A percentile compares a stretch with the other conserved stretches of the same genome.
Evolutionary conservation across 1,139 yeast species (phyloP).

Genomic region (Yamadazyma sp.): DNA sequence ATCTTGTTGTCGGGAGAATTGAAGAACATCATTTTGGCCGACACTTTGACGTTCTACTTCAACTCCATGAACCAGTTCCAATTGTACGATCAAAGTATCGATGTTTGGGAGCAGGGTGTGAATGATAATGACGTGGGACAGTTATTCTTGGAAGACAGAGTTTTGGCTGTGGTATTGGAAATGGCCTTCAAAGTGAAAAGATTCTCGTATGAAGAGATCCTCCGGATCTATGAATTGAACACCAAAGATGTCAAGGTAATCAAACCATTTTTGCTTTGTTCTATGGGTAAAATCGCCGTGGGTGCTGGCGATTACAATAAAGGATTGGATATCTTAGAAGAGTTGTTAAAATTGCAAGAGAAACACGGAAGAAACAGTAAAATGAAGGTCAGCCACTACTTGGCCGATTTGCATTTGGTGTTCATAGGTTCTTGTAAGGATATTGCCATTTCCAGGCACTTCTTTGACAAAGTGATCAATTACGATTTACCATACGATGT

Average conservation of each 20-base stretch:
- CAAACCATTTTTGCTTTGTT: slow-evolving; percentile 29
- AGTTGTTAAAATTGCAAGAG: slow-evolving; percentile 16
- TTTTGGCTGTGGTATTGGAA: slow-evolving; percentile 72
- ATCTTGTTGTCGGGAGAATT: slow-evolving; percentile 34
- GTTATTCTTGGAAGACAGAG: slow-evolving; percentile 49
- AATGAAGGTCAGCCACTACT: slow-evolving; percentile 9
- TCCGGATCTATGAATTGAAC: slow-evolving; percentile 38
- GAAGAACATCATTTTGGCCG: slow-evolving; percentile 22
- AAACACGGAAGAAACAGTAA: slow-evolving; percentile 19
- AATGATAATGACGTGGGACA: slow-evolving; percentile 29
- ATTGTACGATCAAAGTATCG: slow-evolving; percentile 34
- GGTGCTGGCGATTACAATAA: slow-evolving; percentile 39
- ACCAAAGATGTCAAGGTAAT: slow-evolving; percentile 21
- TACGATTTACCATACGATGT: slow-evolving; percentile 71
- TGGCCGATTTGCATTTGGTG: slow-evolving; percentile 66
- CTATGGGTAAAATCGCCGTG: slow-evolving; percentile 45
- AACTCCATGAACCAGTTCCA: slow-evolving; percentile 39
- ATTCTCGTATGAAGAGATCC: slow-evolving; percentile 57
- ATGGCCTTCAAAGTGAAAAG: slow-evolving; percentile 63
- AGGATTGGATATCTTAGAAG: slow-evolving; percentile 43
- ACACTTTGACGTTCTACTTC: slow-evolving; percentile 23
- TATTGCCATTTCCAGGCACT: slow-evolving; percentile 65
- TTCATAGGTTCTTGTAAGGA: slow-evolving; percentile 84
- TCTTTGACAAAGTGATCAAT: slow-evolving; percentile 69
- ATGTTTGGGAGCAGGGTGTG: slow-evolving; percentile 47